Base-by-base conservation (phyloP, 495 filamentous ascomycete species). In the Tuber aestivum region DNA sequence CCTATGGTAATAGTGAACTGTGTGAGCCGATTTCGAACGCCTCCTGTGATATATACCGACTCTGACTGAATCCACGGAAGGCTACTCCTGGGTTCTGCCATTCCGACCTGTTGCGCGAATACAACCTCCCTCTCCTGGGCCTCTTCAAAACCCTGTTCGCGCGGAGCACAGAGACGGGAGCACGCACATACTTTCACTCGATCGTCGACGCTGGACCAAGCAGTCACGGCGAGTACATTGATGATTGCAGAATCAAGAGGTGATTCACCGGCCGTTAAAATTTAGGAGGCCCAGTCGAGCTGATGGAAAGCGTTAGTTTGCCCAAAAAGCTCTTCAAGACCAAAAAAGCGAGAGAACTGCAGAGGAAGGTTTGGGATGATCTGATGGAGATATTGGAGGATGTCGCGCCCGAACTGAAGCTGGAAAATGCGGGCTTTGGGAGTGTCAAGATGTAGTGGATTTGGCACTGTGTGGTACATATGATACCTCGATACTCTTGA, bases 281-380 rank as follows among this genome's bases (percentile, higher is more conserved):
- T 20, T 20, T 45, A 23, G 38, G 7, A 41, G 27, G 27, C 41
- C 20, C 32, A 32, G 23, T 9, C 70, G 5, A 72, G 41, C 70
- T 20, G 23, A 72, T 12, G 14, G 21, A 41, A 20, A n/a, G n/a
- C 38, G 45, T 32, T 32, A 65, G 56, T 35, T 35, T 72, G 27
- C 61, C 81, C 70, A 45, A 70, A 1, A n/a, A 65, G 18, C 20
- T 56, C 4, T 86, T 87, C 9, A 82, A 74, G 21, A 85, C 84
- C 72, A 77, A 82, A 1, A 82, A 87, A 38, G 85, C 85, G 7
- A 50, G 72, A 8, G 71, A 86, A 71, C 85, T 86, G 50, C 85
- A 89, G 71, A 83, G 85, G 80, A 85, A 83, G 80, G 83, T 91
- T 12, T 87, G 89, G 85, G 75, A 76, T n/a, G 88, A 91, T 83